Conservation (phyloP, 2,329 filamentous ascomycete species). For the Alternaria consortialis region DNA sequence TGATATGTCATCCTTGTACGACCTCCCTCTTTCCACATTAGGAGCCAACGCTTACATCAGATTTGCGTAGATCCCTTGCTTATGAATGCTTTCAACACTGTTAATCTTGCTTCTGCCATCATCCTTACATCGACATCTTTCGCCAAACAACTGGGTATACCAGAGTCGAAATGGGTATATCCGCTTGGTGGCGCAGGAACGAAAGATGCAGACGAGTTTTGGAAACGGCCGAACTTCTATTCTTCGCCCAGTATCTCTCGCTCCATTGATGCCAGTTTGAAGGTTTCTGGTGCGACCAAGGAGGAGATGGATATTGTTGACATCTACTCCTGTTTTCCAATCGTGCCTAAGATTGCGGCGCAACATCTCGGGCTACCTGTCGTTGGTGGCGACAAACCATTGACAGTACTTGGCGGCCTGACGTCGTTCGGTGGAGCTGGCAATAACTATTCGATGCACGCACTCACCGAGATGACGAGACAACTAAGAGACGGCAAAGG, state of each 20-base stretch:
- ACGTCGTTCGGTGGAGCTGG: constrained; percentile 75
- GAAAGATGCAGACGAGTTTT: constrained; percentile 67
- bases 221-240: constrained; percentile 67
- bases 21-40: constrained; percentile 7
- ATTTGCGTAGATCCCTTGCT: constrained; percentile 67
- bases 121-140: constrained; percentile 67
- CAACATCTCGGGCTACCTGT: constrained; percentile 66
- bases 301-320: constrained; percentile 68
- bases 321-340: constrained; percentile 75
- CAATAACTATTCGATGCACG: constrained; percentile 77
- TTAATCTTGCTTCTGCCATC: constrained; percentile 70
- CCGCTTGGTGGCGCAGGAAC: constrained; percentile 71
- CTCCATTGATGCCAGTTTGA: constrained; percentile 65
- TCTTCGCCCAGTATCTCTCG: constrained; percentile 66
- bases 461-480: constrained; percentile 54
- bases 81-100: constrained; percentile 76
- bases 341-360: constrained; percentile 73
- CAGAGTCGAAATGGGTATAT: constrained; percentile 68
- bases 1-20: constrained; percentile 74
- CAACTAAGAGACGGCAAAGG: constrained; percentile 58
- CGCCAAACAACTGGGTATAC: constrained; percentile 64
- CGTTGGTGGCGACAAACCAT: constrained; percentile 56
- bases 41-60: neutral
- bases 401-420: constrained; percentile 71
- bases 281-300: constrained; percentile 57